Evolutionary conservation across 2,329 filamentous ascomycete genomes (phyloP), one percentile per base, ranked within the genome.

Genomic region (Trichoderma gracile): DNA sequence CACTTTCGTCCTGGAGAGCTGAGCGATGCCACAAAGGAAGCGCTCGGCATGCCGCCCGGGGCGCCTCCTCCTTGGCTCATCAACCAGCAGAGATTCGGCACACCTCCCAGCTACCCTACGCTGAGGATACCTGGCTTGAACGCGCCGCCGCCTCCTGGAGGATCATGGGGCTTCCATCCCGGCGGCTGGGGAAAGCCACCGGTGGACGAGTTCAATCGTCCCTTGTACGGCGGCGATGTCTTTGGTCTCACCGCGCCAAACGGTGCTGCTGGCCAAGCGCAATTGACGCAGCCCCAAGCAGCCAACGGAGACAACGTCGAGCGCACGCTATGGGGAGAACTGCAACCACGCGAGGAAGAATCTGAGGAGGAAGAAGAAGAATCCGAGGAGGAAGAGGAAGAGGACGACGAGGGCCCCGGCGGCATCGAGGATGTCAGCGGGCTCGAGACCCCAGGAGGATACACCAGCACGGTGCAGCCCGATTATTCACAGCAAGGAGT

Each of bases 131-230:
- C 95, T 9, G 95, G 95, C 50, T 84, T 99, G 53, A 99, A 98
- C 75, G 93, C 94, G 1, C 93, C 95, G 5, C 92, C 94, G 12
- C 95, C 95, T 2, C 84, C 92, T 1, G 94, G 94, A 54, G 93
- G 90, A 25, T 86, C 89, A 64, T 99, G 95, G 95, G 95, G 95
- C 2, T 99, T 96, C 76, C 91, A 94, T 70, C 93, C 94, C 8
- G 95, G 95, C 66, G 93, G 94, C 66, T 99, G 94, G 82, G 95
- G 95, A 57, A 98, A 98, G 75, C 94, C 95, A 0, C 95, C 95
- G 0, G 88, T 96, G 0, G 94, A 98, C 73, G 95, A 98, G 71
- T 91, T 92, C 75, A 96, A 97, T 76, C 84, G 92, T 57, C 93
- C 95, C 0, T 81, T 97, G 3, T 98, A 93, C 73, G 95, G 94